Conservation (phyloP, 2,329 filamentous ascomycete genomes). For the Penicillium sp. region DNA sequence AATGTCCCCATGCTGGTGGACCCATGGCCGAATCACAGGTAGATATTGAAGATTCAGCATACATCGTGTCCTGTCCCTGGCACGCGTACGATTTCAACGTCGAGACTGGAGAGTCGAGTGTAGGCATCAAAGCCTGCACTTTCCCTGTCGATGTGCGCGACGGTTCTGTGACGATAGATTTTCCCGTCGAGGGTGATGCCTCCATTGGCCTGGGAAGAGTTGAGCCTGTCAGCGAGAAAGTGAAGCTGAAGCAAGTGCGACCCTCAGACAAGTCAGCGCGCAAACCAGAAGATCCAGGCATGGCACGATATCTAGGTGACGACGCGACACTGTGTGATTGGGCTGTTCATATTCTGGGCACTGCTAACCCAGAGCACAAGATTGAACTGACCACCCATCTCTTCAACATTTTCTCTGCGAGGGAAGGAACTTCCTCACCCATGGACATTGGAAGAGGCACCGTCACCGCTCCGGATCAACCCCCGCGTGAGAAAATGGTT, state of each 20-base stretch:
- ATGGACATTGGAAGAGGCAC: conserved; percentile 49
- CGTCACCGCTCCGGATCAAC: conserved; percentile 44
- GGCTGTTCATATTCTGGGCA: conserved; percentile 53
- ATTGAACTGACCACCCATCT: conserved; percentile 52
- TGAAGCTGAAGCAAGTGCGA: conserved; percentile 48
- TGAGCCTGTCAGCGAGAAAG: conserved; percentile 52
- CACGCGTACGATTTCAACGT: conserved; percentile 56
- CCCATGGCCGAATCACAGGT: conserved; percentile 52
- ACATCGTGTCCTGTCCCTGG: conserved; percentile 54
- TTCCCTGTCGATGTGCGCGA: conserved; percentile 47
- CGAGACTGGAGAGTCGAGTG: conserved; percentile 54
- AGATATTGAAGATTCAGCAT: conserved; percentile 54
- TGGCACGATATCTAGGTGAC: conserved; percentile 43
- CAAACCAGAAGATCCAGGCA: conserved; percentile 15
- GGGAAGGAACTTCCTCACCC: conserved; percentile 44
- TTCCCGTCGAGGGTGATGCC: conserved; percentile 31
- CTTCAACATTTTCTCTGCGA: conserved; percentile 47
- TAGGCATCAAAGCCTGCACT: conserved; percentile 53
- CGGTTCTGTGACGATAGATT: conserved; percentile 41
- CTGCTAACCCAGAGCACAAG: conserved; percentile 52
- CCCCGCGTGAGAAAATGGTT: conserved; percentile 47
- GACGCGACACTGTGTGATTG: conserved; percentile 53
- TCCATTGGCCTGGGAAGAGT: conserved; percentile 36
- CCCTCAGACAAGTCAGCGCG: conserved; percentile 17
- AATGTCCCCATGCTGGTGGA: conserved; percentile 53